Conservation (phyloP, 2,329 filamentous ascomycete genomes). For the Aspergillus eucalypticola region DNA sequence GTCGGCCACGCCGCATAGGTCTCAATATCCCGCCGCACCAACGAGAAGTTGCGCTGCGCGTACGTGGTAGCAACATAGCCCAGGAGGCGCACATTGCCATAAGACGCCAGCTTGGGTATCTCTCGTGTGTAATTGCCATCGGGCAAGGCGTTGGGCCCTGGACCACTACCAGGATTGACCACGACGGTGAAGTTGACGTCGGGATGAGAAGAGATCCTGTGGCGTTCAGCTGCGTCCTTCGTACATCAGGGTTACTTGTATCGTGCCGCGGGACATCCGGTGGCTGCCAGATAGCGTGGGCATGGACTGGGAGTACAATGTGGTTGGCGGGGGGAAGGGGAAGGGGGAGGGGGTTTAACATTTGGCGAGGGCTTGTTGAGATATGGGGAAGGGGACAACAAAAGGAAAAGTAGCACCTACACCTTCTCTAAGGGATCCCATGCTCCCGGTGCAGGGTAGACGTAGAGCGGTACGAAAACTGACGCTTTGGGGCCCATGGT, state of each 20-base stretch:
- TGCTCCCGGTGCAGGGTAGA: slow-evolving; percentile 50
- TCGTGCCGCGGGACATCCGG: slow-evolving; percentile 17
- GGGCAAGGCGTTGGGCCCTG: slow-evolving; percentile 45
- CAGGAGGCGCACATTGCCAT: slow-evolving; percentile 52
- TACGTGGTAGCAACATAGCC: slow-evolving; percentile 56
- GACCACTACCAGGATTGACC: slow-evolving; percentile 52
- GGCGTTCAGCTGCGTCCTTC: slow-evolving; percentile 26
- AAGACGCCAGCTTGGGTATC: slow-evolving; percentile 42
- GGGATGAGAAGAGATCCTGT: slow-evolving; percentile 41
- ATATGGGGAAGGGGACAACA: not conserved
- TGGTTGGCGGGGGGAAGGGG: slow-evolving; percentile 14
- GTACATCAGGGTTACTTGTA: slow-evolving; percentile 13
- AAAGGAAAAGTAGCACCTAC: slow-evolving; percentile 33
- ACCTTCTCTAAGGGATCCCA: slow-evolving; percentile 49
- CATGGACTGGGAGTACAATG: slow-evolving; percentile 14
- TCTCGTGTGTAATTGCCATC: slow-evolving; percentile 48
- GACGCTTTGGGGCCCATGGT: slow-evolving; percentile 41
- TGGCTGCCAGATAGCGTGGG: slow-evolving; percentile 19
- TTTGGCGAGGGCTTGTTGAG: not conserved
- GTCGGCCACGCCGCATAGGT: slow-evolving; percentile 49
- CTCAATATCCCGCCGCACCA: slow-evolving; percentile 47
- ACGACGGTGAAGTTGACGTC: slow-evolving; percentile 52
- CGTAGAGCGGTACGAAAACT: slow-evolving; percentile 52
- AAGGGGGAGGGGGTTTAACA: not conserved
- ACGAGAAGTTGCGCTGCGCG: slow-evolving; percentile 41